Percentiles rank a stretch among this genome's conserved stretches.
Conservation (phyloP, 225 moss, liverwort and hornwort genomes). For the Pseudoscleropodium purum region DNA sequence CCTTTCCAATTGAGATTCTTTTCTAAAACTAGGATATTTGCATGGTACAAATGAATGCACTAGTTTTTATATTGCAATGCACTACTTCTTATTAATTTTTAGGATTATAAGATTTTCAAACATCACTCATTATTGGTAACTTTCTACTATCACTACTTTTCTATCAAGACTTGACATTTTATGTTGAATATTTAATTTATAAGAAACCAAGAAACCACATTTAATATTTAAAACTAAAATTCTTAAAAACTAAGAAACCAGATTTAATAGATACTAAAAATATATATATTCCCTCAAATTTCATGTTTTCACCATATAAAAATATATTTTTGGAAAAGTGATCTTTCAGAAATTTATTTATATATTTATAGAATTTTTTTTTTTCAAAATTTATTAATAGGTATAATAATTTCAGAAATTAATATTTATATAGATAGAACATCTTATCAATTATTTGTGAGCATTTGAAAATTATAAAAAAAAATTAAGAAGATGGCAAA, state of each 20-base stretch:
- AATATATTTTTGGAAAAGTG: not conserved
- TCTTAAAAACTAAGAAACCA: rapidly evolving
- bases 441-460: not conserved
- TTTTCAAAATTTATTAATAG: rapidly evolving
- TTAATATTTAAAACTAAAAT: too few species aligned
- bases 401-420: rapidly evolving
- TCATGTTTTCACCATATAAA: not conserved
- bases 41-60: not conserved
- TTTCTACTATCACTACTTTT: rapidly evolving
- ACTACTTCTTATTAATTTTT: not conserved
- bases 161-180: not conserved
- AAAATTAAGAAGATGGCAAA: not conserved
- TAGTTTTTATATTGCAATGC: not conserved
- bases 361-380: not conserved
- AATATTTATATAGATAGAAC: not conserved
- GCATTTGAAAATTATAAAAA: not conserved
- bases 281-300: not conserved
- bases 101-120: not conserved
- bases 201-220: not conserved
- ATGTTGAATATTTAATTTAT: not conserved
- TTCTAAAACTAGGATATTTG: not conserved
- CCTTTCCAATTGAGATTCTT: not conserved
- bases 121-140: too few species aligned
- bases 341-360: not conserved
- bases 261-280: not conserved